phyloP scores from a whole-genome alignment of 1,284 basidiomycete species.

The Cutaneotrichosporon sp. region DNA sequence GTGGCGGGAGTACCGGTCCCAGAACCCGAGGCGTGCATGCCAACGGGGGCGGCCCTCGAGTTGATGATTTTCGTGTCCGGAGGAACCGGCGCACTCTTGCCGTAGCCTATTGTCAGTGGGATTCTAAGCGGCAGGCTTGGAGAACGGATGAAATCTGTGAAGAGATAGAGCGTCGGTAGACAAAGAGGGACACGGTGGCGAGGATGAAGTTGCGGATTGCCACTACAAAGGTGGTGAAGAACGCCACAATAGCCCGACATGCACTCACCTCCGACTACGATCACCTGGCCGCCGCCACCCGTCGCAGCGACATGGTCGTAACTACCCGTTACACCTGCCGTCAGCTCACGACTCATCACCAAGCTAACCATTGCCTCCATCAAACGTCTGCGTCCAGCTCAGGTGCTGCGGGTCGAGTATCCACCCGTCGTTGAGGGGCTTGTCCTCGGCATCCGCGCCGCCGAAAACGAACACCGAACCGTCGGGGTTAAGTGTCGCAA shows the following conservation, averaged over 20 bases:
- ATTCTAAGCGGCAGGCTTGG: no score
- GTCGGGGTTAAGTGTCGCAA: slow-evolving; percentile 58
- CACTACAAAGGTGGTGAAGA: neutral
- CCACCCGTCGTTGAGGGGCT: slow-evolving; percentile 69
- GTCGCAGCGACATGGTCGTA: slow-evolving; percentile 70
- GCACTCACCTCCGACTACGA: slow-evolving; percentile 71
- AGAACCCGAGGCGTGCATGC: neutral
- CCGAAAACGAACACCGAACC: slow-evolving; percentile 70
- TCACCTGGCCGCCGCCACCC: slow-evolving; percentile 60
- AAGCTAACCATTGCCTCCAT: neutral
- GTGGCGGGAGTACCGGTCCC: neutral
- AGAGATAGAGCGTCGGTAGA: no score
- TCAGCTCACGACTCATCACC: slow-evolving; percentile 11
- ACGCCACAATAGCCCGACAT: neutral
- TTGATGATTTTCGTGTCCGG: slow-evolving; percentile 1
- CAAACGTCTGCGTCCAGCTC: slow-evolving; percentile 35
- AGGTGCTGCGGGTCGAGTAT: slow-evolving; percentile 64
- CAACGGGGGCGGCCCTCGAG: neutral
- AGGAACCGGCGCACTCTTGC: neutral
- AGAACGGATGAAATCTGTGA: no score
- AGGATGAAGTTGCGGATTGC: neutral
- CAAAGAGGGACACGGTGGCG: no score
- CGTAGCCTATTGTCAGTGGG: slow-evolving; percentile 9
- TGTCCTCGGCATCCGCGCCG: slow-evolving; percentile 64
- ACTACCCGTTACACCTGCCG: slow-evolving; percentile 59